Conservation (phyloP, 768 basidiomycete genomes). For the Agrocybe praecox region DNA sequence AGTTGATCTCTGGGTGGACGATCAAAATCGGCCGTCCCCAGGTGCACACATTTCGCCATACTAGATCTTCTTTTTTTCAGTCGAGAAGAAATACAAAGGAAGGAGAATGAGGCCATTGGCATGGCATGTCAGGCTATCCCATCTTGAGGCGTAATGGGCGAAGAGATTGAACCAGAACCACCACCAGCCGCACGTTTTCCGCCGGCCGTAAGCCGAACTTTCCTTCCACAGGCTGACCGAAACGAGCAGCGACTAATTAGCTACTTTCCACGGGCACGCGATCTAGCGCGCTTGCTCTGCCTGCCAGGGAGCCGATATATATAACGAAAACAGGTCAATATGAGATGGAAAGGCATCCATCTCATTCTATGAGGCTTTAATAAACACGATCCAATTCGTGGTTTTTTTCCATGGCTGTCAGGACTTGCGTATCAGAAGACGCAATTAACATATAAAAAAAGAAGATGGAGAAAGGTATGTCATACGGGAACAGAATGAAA, state of each 20-base stretch:
- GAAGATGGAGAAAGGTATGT: not conserved
- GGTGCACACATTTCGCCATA: slow-evolving; percentile 11
- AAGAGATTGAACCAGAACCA: too few relatives aligned
- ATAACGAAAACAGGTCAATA: too few relatives aligned
- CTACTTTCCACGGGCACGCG: too few relatives aligned
- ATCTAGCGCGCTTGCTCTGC: too few relatives aligned
- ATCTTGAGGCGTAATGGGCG: slow-evolving; percentile 1
- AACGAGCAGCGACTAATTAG: too few relatives aligned
- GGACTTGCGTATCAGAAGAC: not conserved
- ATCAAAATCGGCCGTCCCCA: slow-evolving; percentile 13
- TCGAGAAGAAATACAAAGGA: slow-evolving; percentile 7
- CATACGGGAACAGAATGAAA: not conserved
- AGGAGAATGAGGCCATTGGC: slow-evolving; percentile 1
- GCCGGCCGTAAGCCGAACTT: too few relatives aligned
- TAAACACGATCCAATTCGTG: not conserved
- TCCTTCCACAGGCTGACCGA: too few relatives aligned
- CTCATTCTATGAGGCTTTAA: not conserved
- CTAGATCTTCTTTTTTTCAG: slow-evolving; percentile 10
- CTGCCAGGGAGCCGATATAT: too few relatives aligned
- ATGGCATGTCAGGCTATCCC: slow-evolving; percentile 5
- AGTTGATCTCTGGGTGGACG: slow-evolving; percentile 11
- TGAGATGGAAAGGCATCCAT: too few relatives aligned
- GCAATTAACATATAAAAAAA: not conserved
- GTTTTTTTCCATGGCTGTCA: not conserved
- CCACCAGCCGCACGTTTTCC: too few relatives aligned